These are phyloP conservation scores for Pneumocystis sp. DNA, from an alignment of 1,139 yeast genomes.

Conservation along the genomic window DNA sequence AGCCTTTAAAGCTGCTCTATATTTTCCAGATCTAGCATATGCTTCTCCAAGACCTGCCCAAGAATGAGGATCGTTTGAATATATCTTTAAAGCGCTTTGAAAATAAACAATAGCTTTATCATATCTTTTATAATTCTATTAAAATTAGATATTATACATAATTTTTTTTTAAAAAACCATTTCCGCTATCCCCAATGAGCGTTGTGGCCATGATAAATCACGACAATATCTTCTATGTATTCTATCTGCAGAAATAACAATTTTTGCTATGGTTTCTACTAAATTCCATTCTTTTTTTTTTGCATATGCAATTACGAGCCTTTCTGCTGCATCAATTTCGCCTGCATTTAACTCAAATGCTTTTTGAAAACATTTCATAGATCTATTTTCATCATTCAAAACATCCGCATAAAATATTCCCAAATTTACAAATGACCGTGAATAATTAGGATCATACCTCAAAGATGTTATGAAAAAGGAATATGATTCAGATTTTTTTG, in stretches of 20 bases:
- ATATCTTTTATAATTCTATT: slow-evolving; percentile 30
- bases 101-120: slow-evolving; percentile 79
- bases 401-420: slow-evolving; percentile 54
- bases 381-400: slow-evolving; percentile 47
- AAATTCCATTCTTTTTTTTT: slow-evolving; percentile 63
- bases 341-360: slow-evolving; percentile 79
- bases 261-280: slow-evolving; percentile 53
- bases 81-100: slow-evolving; percentile 65
- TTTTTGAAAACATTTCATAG: slow-evolving; percentile 73
- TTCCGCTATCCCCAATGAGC: neutral
- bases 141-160: neutral
- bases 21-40: slow-evolving; percentile 66
- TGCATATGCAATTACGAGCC: slow-evolving; percentile 55
- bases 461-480: slow-evolving; percentile 42
- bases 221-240: neutral
- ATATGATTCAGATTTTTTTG: slow-evolving; percentile 29
- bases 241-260: slow-evolving; percentile 41
- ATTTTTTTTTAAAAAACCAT: neutral
- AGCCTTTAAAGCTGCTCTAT: slow-evolving; percentile 76
- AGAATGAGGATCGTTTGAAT: slow-evolving; percentile 53
- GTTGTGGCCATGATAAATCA: neutral
- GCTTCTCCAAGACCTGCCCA: slow-evolving; percentile 96
- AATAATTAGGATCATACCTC: slow-evolving; percentile 19
- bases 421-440: slow-evolving; percentile 42
- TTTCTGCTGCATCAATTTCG: slow-evolving; percentile 60